These are phyloP conservation scores for Heterococcus sp. DNA, from an alignment of 108 stramenopile genomes.

Conservation along the genomic window DNA sequence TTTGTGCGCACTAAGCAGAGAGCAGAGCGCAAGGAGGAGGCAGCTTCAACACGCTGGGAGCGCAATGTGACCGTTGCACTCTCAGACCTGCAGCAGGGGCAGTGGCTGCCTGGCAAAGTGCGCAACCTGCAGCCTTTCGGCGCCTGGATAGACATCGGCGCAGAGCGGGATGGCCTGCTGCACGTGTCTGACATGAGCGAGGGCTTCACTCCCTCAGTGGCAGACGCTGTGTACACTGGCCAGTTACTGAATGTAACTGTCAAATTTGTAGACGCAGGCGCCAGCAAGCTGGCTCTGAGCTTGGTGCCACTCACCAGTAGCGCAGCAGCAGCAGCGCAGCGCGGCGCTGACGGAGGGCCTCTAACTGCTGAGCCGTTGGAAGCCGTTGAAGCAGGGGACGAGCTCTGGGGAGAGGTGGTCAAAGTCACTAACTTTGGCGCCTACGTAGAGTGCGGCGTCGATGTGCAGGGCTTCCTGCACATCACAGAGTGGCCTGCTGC, in stretches of 20 bases:
- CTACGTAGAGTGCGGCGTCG: slow-evolving; percentile 82
- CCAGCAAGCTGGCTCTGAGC: slow-evolving; percentile 25
- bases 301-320: too few species aligned
- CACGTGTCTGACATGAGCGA: slow-evolving; percentile 39
- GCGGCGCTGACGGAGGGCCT: too few species aligned
- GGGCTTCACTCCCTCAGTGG: slow-evolving; percentile 15
- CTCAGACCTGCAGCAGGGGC: slow-evolving; percentile 9
- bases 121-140: slow-evolving; percentile 38
- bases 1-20: too few species aligned
- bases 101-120: slow-evolving; percentile 33
- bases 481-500: slow-evolving; percentile 93
- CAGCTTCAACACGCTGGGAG: too few species aligned
- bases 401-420: slow-evolving; percentile 81
- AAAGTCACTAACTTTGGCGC: slow-evolving; percentile 84
- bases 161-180: slow-evolving; percentile 40
- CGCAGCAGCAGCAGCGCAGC: too few species aligned
- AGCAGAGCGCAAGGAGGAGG: too few species aligned
- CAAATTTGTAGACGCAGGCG: slow-evolving; percentile 21
- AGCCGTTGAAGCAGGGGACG: slow-evolving; percentile 76
- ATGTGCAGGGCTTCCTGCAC: slow-evolving; percentile 80
- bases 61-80: too few species aligned
- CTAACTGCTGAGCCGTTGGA: too few species aligned
- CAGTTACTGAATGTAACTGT: slow-evolving; percentile 4
- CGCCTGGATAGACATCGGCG: slow-evolving; percentile 29
- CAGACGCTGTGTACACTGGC: slow-evolving; percentile 3